These are phyloP conservation scores for Candida caryicola DNA, from an alignment of 805 yeast species.

Conservation along the genomic window DNA sequence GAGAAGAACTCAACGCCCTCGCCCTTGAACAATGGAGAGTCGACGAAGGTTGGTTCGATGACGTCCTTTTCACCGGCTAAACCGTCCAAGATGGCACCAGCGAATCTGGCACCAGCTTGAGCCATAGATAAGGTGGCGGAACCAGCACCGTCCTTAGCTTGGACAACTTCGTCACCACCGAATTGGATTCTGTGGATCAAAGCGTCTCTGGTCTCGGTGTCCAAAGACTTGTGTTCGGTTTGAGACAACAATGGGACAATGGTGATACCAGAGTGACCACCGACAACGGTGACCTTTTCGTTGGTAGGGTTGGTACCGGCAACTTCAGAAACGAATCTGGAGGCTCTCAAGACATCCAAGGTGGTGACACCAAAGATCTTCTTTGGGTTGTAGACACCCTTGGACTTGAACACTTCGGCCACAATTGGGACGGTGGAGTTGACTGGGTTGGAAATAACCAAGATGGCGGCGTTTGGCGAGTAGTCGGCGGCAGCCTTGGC, in stretches of 20 bases:
- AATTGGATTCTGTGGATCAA: slow-evolving; percentile 88
- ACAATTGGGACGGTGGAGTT: slow-evolving; percentile 97
- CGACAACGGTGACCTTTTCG: slow-evolving; percentile 84
- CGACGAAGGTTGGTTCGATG: slow-evolving; percentile 69
- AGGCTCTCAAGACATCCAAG: slow-evolving; percentile 84
- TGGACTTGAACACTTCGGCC: slow-evolving; percentile 82
- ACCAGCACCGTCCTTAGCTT: slow-evolving; percentile 82
- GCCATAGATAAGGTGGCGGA: slow-evolving; percentile 87
- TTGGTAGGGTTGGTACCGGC: slow-evolving; percentile 70
- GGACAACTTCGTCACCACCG: slow-evolving; percentile 87
- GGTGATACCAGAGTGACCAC: slow-evolving; percentile 97
- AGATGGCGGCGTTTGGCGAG: slow-evolving; percentile 81
- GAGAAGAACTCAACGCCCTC: slow-evolving; percentile 98
- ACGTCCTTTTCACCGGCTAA: slow-evolving; percentile 62
- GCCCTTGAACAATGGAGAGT: slow-evolving; percentile 73
- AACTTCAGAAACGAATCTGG: slow-evolving; percentile 72
- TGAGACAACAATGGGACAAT: slow-evolving; percentile 91
- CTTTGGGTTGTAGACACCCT: slow-evolving; percentile 88
- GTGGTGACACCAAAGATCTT: slow-evolving; percentile 96
- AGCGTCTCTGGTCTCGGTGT: slow-evolving; percentile 61
- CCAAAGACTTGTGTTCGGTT: slow-evolving; percentile 63
- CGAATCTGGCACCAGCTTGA: slow-evolving; percentile 78
- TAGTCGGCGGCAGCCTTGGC: slow-evolving; percentile 80
- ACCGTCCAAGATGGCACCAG: slow-evolving; percentile 63
- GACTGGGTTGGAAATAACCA: slow-evolving; percentile 90